phyloP scores from a whole-genome alignment of 78 protist genomes.

The Dictyostelium purpureum region DNA sequence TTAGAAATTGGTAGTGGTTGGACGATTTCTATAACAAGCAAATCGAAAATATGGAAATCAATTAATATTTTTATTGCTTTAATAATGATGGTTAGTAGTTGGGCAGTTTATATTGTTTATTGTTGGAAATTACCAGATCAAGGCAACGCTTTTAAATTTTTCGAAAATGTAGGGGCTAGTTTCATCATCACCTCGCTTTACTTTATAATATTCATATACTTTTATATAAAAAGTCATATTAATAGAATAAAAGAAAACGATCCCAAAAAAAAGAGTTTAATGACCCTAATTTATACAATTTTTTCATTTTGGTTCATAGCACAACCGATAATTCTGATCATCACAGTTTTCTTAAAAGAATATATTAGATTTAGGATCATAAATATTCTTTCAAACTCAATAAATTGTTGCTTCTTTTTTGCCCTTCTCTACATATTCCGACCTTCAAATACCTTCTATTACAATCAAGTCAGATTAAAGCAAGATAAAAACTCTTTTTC shows the following conservation, averaged over 20 bases:
- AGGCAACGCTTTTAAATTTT: not conserved
- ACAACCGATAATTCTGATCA: constrained; percentile 31
- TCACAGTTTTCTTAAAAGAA: too few relatives aligned
- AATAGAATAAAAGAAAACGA: constrained; percentile 32
- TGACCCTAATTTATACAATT: not conserved
- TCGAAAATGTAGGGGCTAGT: too few relatives aligned
- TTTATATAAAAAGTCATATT: not conserved
- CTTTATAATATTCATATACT: constrained; percentile 22
- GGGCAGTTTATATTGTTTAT: not conserved
- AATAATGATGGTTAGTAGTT: not conserved
- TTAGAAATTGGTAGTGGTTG: constrained; percentile 49
- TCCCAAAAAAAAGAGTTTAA: constrained; percentile 8
- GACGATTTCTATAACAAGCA: constrained; percentile 38
- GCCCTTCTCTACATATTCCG: too few relatives aligned
- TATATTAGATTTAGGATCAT: too few relatives aligned
- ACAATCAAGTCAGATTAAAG: too few relatives aligned
- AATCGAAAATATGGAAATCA: not conserved
- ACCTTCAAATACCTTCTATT: too few relatives aligned
- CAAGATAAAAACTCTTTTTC: too few relatives aligned
- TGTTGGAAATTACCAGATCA: not conserved
- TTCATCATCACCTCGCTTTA: constrained; percentile 43
- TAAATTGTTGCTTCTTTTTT: too few relatives aligned
- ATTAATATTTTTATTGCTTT: not conserved
- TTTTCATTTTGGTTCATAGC: constrained; percentile 39
- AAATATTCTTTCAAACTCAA: too few relatives aligned